phyloP scores from a whole-genome alignment of 2,329 filamentous ascomycete species.

The Macroventuria anomochaeta region DNA sequence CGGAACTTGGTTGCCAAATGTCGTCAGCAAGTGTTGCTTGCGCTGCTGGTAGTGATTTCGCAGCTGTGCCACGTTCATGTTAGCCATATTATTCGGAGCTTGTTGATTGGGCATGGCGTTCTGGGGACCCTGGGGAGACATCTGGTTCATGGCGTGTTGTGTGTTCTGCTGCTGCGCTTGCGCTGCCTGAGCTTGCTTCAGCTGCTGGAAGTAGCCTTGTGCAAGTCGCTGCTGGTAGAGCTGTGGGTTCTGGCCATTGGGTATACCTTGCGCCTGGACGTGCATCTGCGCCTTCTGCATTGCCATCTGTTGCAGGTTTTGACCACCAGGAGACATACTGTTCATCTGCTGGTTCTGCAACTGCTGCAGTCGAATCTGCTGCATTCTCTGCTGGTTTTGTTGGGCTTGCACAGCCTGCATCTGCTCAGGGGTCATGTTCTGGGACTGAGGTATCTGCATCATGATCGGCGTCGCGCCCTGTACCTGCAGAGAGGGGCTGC shows the following conservation, averaged over 20 bases:
- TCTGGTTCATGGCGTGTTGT: conserved; percentile 40
- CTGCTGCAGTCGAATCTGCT: conserved; percentile 19
- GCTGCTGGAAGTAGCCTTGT: conserved; percentile 31
- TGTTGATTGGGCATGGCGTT: conserved; percentile 32
- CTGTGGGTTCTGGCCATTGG: conserved; percentile 35
- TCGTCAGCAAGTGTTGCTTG: conserved; percentile 33
- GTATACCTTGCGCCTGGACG: conserved; percentile 43
- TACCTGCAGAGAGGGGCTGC: conserved; percentile 44
- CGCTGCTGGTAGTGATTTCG: conserved; percentile 33
- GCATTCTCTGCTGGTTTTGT: conserved; percentile 36
- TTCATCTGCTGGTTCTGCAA: conserved; percentile 18
- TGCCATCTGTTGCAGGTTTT: conserved; percentile 36
- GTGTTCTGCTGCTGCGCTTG: conserved; percentile 38
- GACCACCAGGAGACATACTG: conserved; percentile 28
- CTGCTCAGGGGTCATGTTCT: conserved; percentile 46
- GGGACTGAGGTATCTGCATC: conserved; percentile 44
- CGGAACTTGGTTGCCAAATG: conserved; percentile 35
- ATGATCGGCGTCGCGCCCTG: conserved; percentile 47
- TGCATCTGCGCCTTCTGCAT: conserved; percentile 43
- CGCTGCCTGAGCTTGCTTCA: conserved; percentile 22
- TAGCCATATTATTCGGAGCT: conserved; percentile 30
- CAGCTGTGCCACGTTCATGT: conserved; percentile 39
- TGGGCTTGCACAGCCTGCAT: conserved; percentile 38
- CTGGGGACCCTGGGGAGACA: conserved; percentile 35
- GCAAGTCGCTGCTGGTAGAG: conserved; percentile 38